These are phyloP conservation scores for Babesia caballi DNA, from an alignment of 169 alveolate species.

Conservation along the genomic window DNA sequence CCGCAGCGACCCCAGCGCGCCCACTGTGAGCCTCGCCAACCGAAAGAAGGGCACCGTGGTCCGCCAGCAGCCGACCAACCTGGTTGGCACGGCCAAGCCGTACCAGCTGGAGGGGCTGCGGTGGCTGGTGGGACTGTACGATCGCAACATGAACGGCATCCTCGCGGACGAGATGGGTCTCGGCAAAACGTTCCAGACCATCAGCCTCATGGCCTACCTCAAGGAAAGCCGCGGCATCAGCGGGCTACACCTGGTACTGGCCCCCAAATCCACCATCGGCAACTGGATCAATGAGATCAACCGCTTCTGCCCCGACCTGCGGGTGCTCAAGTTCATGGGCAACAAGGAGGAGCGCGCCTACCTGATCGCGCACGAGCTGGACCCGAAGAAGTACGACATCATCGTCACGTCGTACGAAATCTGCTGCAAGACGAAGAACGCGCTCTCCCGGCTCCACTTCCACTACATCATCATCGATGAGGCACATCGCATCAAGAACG, in stretches of 20 bases:
- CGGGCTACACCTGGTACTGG: constrained; percentile 95
- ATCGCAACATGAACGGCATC: constrained; percentile 93
- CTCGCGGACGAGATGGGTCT: constrained; percentile 99
- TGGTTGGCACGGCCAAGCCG: constrained; percentile 89
- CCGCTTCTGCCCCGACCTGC: constrained; percentile 91
- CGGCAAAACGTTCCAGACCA: constrained; percentile 96
- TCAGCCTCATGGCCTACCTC: constrained; percentile 90
- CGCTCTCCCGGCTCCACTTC: constrained; percentile 89
- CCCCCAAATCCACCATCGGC: constrained; percentile 94
- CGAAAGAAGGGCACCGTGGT: constrained; percentile 14
- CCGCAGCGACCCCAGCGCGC: background rate
- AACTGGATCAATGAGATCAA: constrained; percentile 97
- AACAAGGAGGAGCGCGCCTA: constrained; percentile 87
- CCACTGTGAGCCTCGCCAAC: constrained; percentile 7
- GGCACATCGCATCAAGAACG: constrained; percentile 98
- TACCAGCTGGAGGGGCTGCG: constrained; percentile 94
- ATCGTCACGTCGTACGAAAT: constrained; percentile 93
- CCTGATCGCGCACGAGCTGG: constrained; percentile 64
- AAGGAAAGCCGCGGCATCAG: constrained; percentile 84
- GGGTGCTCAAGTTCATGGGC: constrained; percentile 94
- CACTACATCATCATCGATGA: constrained; percentile 97
- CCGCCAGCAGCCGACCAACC: constrained; percentile 58
- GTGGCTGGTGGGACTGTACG: constrained; percentile 94
- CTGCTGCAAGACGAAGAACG: constrained; percentile 89
- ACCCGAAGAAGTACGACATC: constrained; percentile 85